Base-by-base conservation (phyloP, 768 basidiomycete species). In the Sarcomyxa edulis region DNA sequence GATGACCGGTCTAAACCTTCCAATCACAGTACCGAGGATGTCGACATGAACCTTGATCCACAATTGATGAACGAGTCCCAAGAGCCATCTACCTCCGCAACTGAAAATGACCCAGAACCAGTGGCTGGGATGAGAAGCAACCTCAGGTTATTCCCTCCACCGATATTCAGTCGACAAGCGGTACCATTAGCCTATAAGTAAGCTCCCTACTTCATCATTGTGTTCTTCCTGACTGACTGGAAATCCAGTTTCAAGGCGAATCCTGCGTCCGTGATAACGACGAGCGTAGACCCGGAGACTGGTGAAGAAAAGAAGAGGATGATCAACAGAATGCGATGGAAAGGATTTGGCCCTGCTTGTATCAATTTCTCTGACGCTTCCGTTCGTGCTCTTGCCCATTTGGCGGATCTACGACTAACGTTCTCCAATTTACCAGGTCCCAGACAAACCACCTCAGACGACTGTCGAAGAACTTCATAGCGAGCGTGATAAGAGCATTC, bases 251-350 rank as follows among this genome's bases (percentile, higher is more conserved):
- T 84, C 67, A 87, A 84, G 52, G 68, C 80, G 3, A 92, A 88
- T 48, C 64, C 80, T 8, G 78, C 83, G 2, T 89, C 89, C 0
- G 76, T 88, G 46, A 63, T 74, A 2, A 71, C 84, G 5, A 84
- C 77, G 5, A 61, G 73, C 11, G 60, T 83, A 8, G 78, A 85
- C 49, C 83, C 82, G 54, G 76, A 75, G 44, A 91, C 85, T 0
- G 88, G 90, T 18, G 78, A 84, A 50, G 88, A 90, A 56, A 78
- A 74, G 52, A 85, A 83, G 47, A 71, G 90, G 3, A 67, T 89
- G n/a, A 84, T 94, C 43, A 93, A 92, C 55, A 73, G 72, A 42
- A 79, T 81, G 68, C 74, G 88, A n/a, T 89, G 88, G 84, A 89
- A 84, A 53, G 84, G 85, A 11, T 82, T 76, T 49, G 86, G 84